phyloP scores from a whole-genome alignment of 805 yeast species.

The Ogataea pilisensis region DNA sequence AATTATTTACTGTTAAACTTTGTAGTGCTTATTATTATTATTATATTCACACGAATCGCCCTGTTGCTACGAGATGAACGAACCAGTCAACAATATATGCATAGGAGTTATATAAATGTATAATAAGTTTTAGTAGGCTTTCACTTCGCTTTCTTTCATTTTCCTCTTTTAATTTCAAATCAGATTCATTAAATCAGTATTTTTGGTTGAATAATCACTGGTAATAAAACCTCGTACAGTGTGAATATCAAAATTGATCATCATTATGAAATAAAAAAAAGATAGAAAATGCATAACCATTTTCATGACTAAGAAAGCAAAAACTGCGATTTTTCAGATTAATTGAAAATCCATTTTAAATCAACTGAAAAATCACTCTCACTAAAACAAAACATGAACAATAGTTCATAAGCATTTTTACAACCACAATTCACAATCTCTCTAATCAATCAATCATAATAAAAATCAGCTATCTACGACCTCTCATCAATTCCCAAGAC shows the following conservation, averaged over 20 bases:
- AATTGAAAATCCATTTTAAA: too few species aligned
- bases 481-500: constrained; percentile 46
- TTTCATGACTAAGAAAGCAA: too few species aligned
- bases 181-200: constrained; percentile 57
- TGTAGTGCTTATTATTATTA: too few species aligned
- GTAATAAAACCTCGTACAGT: constrained; percentile 44
- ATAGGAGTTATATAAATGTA: too few species aligned
- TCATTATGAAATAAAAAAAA: constrained; percentile 5
- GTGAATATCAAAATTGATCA: constrained; percentile 44
- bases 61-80: too few species aligned
- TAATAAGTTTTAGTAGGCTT: too few species aligned
- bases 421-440: not conserved
- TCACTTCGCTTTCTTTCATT: constrained; percentile 1
- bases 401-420: not conserved
- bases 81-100: too few species aligned
- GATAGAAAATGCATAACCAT: not conserved
- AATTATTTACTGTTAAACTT: too few species aligned
- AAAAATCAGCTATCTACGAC: constrained; percentile 36
- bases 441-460: not conserved
- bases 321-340: too few species aligned
- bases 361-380: not conserved
- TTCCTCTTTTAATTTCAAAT: constrained; percentile 12
- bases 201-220: constrained; percentile 35
- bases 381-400: not conserved
- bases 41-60: too few species aligned